These are phyloP conservation scores for Digitaria exilis DNA, from an alignment of 202 grass and related monocot species.

Conservation along the genomic window DNA sequence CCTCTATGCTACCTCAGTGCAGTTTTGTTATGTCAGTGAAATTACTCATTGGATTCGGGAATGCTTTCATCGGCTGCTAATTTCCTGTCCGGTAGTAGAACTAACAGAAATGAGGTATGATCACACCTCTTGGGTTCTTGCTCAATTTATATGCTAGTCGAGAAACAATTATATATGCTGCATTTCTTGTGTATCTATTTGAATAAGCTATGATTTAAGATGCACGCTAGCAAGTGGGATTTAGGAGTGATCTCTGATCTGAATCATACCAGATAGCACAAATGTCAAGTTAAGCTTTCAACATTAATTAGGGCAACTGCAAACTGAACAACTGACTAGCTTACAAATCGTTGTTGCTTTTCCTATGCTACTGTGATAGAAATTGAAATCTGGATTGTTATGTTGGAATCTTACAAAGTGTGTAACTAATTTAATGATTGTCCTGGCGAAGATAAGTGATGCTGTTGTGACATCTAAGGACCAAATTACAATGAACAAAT, in stretches of 20 bases:
- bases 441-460: conserved; percentile 8
- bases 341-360: neutral
- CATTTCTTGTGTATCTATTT: conserved; percentile 1
- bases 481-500: neutral
- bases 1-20: neutral
- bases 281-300: neutral
- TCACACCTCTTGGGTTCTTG: neutral
- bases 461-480: neutral
- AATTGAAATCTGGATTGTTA: conserved; percentile 1
- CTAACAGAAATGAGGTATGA: neutral
- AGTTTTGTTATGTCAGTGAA: conserved; percentile 16
- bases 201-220: conserved; percentile 2
- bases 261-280: neutral
- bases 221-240: neutral
- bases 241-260: conserved; percentile 8
- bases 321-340: neutral
- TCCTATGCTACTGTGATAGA: neutral
- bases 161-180: neutral
- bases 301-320: neutral
- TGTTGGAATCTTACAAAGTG: neutral
- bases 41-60: neutral
- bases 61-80: neutral
- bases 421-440: conserved; percentile 12
- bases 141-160: neutral
- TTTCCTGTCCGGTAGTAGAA: neutral